Percentiles rank a stretch among this genome's conserved stretches.
Conservation (phyloP, 495 filamentous ascomycete genomes). For the Parmelia sp. region DNA sequence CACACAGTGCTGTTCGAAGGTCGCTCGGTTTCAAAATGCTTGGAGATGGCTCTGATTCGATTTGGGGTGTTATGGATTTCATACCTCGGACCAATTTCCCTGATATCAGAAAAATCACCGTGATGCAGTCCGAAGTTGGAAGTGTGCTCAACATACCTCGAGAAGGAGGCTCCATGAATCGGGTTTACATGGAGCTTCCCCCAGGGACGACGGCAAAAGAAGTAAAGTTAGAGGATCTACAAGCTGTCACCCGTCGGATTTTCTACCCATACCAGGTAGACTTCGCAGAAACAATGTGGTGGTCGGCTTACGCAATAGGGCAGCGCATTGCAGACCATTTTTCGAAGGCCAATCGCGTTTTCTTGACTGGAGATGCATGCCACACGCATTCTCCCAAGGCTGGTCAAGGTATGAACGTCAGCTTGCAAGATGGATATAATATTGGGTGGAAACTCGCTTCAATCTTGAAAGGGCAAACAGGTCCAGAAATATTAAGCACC, state of each 20-base stretch:
- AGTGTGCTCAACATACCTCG: constrained; percentile 3
- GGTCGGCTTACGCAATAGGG: constrained; percentile 5
- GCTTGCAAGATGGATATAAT: constrained; percentile 14
- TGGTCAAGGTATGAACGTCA: constrained; percentile 25
- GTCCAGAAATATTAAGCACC: not conserved
- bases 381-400: constrained; percentile 13
- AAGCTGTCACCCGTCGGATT: constrained; percentile 2
- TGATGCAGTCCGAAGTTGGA: not conserved
- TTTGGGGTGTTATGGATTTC: constrained; percentile 80
- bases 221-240: constrained; percentile 11
- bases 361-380: constrained; percentile 9
- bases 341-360: constrained; percentile 4
- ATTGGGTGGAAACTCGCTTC: constrained; percentile 14
- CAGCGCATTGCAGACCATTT: constrained; percentile 3
- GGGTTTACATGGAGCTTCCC: constrained; percentile 9
- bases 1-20: constrained; percentile 62
- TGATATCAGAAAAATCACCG: not conserved
- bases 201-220: not conserved
- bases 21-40: constrained; percentile 64
- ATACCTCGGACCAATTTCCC: constrained; percentile 65
- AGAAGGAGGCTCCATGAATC: constrained; percentile 7
- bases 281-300: constrained; percentile 8
- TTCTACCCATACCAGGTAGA: constrained; percentile 10
- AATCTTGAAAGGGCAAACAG: not conserved
- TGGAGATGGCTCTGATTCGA: constrained; percentile 65